Evolutionary conservation across 129 eudicot genomes (phyloP).

Genomic region (Artemisia tridentata): DNA sequence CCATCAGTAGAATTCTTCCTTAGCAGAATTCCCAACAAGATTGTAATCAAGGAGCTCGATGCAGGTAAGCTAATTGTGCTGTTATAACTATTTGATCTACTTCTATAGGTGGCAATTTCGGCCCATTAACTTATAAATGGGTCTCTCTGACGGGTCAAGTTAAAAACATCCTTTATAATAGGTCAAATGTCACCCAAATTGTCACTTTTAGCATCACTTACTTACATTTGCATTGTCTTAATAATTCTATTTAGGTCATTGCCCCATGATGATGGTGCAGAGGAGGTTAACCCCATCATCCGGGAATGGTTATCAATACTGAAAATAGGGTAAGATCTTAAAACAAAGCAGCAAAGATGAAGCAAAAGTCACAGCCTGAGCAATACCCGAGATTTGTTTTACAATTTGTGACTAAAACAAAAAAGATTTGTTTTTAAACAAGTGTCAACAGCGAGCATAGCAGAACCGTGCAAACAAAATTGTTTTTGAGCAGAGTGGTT

Average conservation of each 20-base stretch:
- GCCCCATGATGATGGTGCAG: slow-evolving; percentile 92
- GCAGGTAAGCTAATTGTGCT: too few relatives aligned
- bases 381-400: not conserved
- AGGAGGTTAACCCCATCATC: slow-evolving; percentile 65
- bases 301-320: slow-evolving; percentile 45
- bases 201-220: not conserved
- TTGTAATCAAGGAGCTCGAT: too few relatives aligned
- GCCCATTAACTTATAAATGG: too few relatives aligned
- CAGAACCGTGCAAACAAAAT: not conserved
- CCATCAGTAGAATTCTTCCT: too few relatives aligned
- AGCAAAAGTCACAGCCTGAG: slow-evolving; percentile 18
- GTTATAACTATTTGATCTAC: too few relatives aligned
- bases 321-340: slow-evolving; percentile 23
- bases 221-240: not conserved
- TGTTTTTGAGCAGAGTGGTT: too few relatives aligned
- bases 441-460: not conserved
- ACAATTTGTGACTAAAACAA: not conserved
- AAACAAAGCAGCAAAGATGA: slow-evolving; percentile 14
- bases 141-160: too few relatives aligned
- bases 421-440: not conserved
- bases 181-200: not conserved
- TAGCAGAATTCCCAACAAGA: too few relatives aligned
- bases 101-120: too few relatives aligned
- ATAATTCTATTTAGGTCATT: slow-evolving; percentile 56
- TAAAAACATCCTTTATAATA: not conserved